phyloP scores from a whole-genome alignment of 345 rosid genomes.

The Melaleuca alternifolia region DNA sequence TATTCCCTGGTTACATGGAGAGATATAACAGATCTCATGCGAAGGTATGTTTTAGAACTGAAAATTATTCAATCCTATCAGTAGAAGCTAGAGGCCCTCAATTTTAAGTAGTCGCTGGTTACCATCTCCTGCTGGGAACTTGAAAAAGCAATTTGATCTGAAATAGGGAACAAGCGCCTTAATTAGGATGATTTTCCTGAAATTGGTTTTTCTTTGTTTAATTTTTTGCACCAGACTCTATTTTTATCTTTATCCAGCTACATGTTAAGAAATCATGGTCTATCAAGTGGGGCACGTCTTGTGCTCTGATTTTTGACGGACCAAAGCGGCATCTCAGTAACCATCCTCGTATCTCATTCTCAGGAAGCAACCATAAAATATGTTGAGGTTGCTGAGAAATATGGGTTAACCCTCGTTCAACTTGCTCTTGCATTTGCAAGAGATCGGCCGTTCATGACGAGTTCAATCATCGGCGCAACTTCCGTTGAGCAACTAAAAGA shows the following conservation, averaged over 20 bases:
- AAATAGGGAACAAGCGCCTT: background rate
- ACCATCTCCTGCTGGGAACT: background rate
- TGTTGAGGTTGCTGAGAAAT: slow-evolving; percentile 57
- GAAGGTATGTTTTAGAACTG: slow-evolving; percentile 32
- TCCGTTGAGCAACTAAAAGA: slow-evolving; percentile 69
- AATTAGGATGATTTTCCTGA: background rate
- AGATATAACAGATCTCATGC: slow-evolving; percentile 61
- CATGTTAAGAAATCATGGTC: background rate
- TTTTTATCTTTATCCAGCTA: background rate
- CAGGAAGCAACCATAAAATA: slow-evolving; percentile 74
- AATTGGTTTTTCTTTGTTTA: background rate
- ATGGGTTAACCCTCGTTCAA: slow-evolving; percentile 62
- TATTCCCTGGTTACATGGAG: slow-evolving; percentile 87
- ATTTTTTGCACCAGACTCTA: background rate
- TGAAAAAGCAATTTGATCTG: background rate
- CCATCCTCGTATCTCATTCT: background rate
- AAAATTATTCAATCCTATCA: background rate
- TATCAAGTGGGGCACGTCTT: background rate
- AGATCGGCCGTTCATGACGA: slow-evolving; percentile 72
- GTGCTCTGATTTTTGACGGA: background rate
- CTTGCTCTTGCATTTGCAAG: slow-evolving; percentile 70
- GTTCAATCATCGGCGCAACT: slow-evolving; percentile 77
- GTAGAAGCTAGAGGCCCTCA: background rate
- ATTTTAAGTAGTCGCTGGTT: background rate
- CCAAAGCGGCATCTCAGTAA: background rate